Base-by-base conservation (phyloP, 163 green algal species). In the Scenedesmus sp. region DNA sequence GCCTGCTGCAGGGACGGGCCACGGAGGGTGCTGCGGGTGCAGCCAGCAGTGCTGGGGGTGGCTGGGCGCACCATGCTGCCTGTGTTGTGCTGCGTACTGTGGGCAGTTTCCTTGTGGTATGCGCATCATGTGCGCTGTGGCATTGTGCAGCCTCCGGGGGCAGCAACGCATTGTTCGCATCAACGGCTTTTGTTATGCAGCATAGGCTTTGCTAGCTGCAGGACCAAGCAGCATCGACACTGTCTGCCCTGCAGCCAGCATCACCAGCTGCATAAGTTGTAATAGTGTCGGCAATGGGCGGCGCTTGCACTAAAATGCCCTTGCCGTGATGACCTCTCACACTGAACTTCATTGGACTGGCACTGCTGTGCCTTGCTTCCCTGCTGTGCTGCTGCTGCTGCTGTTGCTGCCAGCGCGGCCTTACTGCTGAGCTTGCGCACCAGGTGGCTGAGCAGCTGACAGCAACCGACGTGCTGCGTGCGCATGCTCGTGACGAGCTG, bases 401-500 rank as follows among this genome's bases (percentile, higher is more conserved):
- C 56, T 70, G 56, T 3, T 70, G 56, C 20, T 70, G 65, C 65
- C 40, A 30, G 7, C 40, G 65, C 65, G 16, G 30, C 30, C n/a
- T n/a, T n/a, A n/a, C 30, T 40, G 65, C 91, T 94, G 0, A 82
- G 20, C 90, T 98, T 80, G 96, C 95, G 15, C 51, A 76, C 26
- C 46, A 95, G 72, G 94, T 96, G n/a, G 97, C 97, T 1, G 91
- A 93, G 73, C 93, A 95, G 81, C 92, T 98, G 30, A 97, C 94
- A 1, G 94, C 94, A 35, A 95, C 96, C 56, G 97, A 99, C 78
- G 97, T 98, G 0, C 94, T 99, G 44, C 90, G 95, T 0, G 96
- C 97, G 0, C 97, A 99, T 73, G 97, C 97, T 9, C 93, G 97
- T 0, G 97, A 99, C 83, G 97, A 99, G 94, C 94, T 99, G 61